phyloP scores from a whole-genome alignment of 352 stramenopile genomes.

The Pythium periplocum region DNA sequence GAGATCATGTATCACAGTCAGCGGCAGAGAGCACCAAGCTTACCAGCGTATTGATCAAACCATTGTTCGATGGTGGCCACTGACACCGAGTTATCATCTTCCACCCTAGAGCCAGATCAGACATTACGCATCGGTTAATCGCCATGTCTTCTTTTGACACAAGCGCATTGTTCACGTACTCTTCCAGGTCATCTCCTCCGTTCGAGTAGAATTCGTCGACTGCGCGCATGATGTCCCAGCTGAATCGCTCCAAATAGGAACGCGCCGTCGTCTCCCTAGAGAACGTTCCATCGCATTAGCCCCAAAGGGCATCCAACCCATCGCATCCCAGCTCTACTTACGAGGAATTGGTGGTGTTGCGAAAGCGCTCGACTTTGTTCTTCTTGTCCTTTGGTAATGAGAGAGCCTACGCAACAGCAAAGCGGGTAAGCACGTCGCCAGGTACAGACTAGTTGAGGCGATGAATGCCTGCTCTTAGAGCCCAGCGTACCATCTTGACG shows the following conservation, averaged over 20 bases:
- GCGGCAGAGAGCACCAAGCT: background rate
- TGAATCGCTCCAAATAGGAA: conserved; percentile 75
- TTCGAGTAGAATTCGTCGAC: conserved; percentile 78
- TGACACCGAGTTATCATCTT: conserved; percentile 16
- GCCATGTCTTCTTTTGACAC: no score
- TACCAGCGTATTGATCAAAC: conserved; percentile 37
- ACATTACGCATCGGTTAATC: no score
- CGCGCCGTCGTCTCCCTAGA: conserved; percentile 58
- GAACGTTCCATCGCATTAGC: background rate
- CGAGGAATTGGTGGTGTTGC: conserved; percentile 69
- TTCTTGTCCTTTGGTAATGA: conserved; percentile 50
- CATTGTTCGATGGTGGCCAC: conserved; percentile 25
- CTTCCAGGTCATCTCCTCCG: conserved; percentile 28
- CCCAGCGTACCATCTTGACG: no score
- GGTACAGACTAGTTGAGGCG: no score
- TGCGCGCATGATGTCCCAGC: conserved; percentile 72
- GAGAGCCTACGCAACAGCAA: conserved; percentile 9
- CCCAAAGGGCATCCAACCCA: no score
- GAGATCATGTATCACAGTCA: background rate
- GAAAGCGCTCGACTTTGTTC: conserved; percentile 66
- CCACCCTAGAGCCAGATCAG: background rate
- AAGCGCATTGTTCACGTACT: background rate
- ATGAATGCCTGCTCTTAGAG: no score
- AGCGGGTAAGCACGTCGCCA: background rate
- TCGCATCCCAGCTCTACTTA: conserved; percentile 19